Percentiles rank a stretch among this genome's conserved stretches.
Conservation (phyloP, 2,329 filamentous ascomycete species). For the Neospermospora avenae region DNA sequence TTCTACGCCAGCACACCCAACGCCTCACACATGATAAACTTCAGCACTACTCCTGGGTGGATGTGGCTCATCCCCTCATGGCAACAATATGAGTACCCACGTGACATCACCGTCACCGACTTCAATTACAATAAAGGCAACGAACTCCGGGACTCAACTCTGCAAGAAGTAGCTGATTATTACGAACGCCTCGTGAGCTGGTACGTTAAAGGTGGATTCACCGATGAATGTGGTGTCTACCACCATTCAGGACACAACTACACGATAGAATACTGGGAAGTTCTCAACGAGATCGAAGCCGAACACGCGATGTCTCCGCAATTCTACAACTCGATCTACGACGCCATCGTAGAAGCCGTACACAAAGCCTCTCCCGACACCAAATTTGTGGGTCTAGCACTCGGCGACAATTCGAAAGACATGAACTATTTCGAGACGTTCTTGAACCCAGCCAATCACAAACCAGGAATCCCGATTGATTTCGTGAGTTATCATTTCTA, state of each 20-base stretch:
- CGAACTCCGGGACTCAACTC: not conserved
- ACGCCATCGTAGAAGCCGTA: not conserved
- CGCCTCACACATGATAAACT: conserved; percentile 10
- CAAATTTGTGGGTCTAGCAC: conserved; percentile 6
- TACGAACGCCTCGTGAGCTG: conserved; percentile 2
- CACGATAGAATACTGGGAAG: conserved; percentile 8
- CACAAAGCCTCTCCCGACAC: not conserved
- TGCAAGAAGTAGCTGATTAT: conserved; percentile 2
- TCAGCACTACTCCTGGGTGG: conserved; percentile 8
- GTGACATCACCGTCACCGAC: conserved; percentile 6
- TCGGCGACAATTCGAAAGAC: conserved; percentile 2
- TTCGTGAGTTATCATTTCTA: conserved; percentile 9
- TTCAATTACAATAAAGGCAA: conserved; percentile 9
- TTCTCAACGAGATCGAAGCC: conserved; percentile 6
- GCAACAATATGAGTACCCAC: not conserved
- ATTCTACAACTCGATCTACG: conserved; percentile 4
- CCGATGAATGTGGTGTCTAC: conserved; percentile 5
- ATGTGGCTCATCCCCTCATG: conserved; percentile 4
- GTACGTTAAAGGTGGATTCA: conserved; percentile 5
- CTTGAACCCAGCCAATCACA: not conserved
- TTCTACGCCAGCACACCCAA: conserved; percentile 6
- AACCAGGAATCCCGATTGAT: not conserved
- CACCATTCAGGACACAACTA: conserved; percentile 5
- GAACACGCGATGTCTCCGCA: conserved; percentile 4
- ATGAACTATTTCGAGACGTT: conserved; percentile 1